Evolutionary conservation across 2,329 filamentous ascomycete species (phyloP), one percentile per base, ranked within the genome.

Genomic region (Mycosphaerella arachidis): DNA sequence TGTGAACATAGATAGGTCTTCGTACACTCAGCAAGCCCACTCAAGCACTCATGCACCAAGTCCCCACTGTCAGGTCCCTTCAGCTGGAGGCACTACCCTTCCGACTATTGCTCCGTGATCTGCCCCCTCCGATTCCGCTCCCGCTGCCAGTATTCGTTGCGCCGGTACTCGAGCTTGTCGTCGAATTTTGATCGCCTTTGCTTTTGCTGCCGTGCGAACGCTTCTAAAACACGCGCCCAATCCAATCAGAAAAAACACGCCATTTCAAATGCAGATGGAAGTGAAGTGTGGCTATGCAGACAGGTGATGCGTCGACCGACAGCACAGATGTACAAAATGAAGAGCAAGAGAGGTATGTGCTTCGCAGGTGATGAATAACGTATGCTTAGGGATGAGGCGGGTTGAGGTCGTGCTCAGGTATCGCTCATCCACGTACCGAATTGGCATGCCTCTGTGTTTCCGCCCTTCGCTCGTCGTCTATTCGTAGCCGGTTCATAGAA

Each of bases 401-500:
- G 45, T 43, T 57, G 59, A 59, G 58, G 54, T 51, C 60, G 55
- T 52, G 59, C 63, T 63, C 60, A 61, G 61, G 60, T 59, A 54
- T 63, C 50, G 50, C 65, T 67, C 65, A 67, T 62, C 65, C 65
- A 74, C 72, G 71, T 73, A 74, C 72, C 71, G 72, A 72, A 61
- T 70, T 72, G 65, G 66, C 63, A 61, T 68, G 67, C 62, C 68
- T 67, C 60, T 52, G 50, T 16, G 29, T 52, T 33, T 71, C 69
- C 58, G 69, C 63, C 64, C 67, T 90, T 87, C 68, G 78, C 74
- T 86, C 90, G 75, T 97, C 93, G 74, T 96, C 90, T 71, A 97
- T 81, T 74, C 94, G 92, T 68, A 97, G 81, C 55, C 91, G 92
- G 76, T 97, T 91, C 67, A 97, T 82, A 68, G 89, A 87, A 55